Base-by-base conservation (phyloP, 345 rosid species). In the Gossypium arboreum region DNA sequence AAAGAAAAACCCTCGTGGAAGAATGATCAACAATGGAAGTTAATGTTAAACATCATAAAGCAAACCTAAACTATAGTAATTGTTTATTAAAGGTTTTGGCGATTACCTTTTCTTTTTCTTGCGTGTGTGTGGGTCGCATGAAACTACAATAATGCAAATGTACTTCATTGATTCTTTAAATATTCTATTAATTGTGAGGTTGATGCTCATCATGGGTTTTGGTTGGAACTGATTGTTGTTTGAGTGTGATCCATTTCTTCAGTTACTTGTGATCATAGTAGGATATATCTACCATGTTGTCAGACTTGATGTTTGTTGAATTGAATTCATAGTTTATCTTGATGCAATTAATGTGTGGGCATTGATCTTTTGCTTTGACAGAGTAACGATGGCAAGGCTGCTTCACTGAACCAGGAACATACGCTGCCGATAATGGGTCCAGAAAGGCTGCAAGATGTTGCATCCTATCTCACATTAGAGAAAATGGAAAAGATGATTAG, bases 381-480 rank as follows among this genome's bases (percentile, higher is more conserved):
- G 97, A 90, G 72, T 85, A 87, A 91, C 20, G 94, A 88, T 73
- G 73, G 81, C 44, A 87, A 88, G 77, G 97, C 94, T 7, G 80
- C 86, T 24, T 87, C 92, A 18, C 83, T 93, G 80, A 97, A 85
- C 48, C 86, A 91, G 85, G 99, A 96, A 83, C 99, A 96, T 84
- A 92, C 95, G 9, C 89, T 96, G 63, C 99, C 97, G 13, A 91
- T 96, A 80, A 96, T 89, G 97, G 97, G 99, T 66, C 98, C 97
- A 41, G 99, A 96, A 81, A 93, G 98, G 87, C 86, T 96, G 58
- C 99, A 96, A 76, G 98, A 93, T 81, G 92, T 82, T 29, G 91
- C 86, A 78, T 88, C 97, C 1, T 93, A 85, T 80, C 91, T 91
- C 67, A 89, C 97, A 34, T 86, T 96, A 51, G 97, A 90, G 82